These are phyloP conservation scores for Phytophthora uliginosa DNA, from an alignment of 352 stramenopile genomes.

Conservation along the genomic window DNA sequence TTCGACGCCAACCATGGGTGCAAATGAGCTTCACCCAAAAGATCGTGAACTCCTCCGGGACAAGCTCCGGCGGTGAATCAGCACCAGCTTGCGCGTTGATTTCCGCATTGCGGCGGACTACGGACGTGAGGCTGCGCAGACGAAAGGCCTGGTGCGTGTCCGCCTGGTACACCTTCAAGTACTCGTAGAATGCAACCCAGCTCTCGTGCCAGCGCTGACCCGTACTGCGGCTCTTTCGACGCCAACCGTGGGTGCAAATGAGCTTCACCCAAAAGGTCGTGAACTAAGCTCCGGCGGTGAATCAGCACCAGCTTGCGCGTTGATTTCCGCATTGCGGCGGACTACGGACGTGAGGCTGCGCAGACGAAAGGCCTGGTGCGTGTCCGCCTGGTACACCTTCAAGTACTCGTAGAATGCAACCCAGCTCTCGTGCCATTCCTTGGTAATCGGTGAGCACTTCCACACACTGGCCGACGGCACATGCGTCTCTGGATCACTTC, in stretches of 20 bases:
- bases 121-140: not conserved
- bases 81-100: not conserved
- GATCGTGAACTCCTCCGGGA: too few relatives aligned
- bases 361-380: not conserved
- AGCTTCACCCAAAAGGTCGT: too few relatives aligned
- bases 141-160: not conserved
- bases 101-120: not conserved
- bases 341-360: not conserved
- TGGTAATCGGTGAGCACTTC: not conserved
- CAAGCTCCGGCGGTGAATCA: too few relatives aligned
- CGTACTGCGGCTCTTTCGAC: too few relatives aligned
- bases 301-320: not conserved
- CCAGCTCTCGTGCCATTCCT: not conserved
- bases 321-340: not conserved
- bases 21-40: too few relatives aligned
- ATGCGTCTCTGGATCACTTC: not conserved
- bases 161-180: not conserved
- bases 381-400: not conserved
- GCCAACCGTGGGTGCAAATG: too few relatives aligned
- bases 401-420: not conserved
- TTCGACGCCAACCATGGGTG: too few relatives aligned
- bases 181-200: not conserved
- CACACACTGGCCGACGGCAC: not conserved
- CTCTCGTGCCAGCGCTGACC: not conserved
- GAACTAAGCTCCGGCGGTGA: too few relatives aligned